Percentiles rank a stretch among this genome's conserved stretches.
Conservation (phyloP, 2,329 filamentous ascomycete species). For the Xylaria sp. region DNA sequence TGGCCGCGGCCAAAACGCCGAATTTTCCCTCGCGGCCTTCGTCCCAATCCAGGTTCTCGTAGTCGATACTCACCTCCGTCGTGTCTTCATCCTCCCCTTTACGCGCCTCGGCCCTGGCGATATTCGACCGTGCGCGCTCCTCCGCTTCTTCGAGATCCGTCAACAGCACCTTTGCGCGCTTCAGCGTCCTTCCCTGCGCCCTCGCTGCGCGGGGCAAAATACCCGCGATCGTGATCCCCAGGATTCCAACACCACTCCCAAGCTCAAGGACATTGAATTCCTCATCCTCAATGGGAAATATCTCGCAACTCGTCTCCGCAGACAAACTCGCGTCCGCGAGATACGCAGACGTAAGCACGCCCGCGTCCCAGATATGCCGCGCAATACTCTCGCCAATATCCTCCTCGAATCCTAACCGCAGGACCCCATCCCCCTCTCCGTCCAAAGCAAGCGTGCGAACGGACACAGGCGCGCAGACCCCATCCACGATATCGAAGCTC, state of each 20-base stretch:
- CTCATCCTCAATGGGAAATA: slow-evolving; percentile 20
- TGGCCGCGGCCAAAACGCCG: slow-evolving; percentile 36
- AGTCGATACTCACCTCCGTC: slow-evolving; percentile 33
- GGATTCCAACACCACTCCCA: slow-evolving; percentile 52
- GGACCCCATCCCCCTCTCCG: slow-evolving; percentile 21
- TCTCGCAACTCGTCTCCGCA: slow-evolving; percentile 8
- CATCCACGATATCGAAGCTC: slow-evolving; percentile 22
- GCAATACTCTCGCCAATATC: slow-evolving; percentile 57
- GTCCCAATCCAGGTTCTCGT: slow-evolving; percentile 55
- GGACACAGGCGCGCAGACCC: slow-evolving; percentile 21
- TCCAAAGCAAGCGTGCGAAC: slow-evolving; percentile 21
- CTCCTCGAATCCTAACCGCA: slow-evolving; percentile 44
- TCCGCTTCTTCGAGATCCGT: slow-evolving; percentile 54
- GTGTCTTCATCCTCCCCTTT: background rate
- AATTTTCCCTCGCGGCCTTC: slow-evolving; percentile 43
- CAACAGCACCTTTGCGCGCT: slow-evolving; percentile 38
- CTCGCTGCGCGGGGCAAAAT: slow-evolving; percentile 27
- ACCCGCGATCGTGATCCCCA: slow-evolving; percentile 46
- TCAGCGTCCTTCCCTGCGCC: slow-evolving; percentile 14
- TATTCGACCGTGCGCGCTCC: slow-evolving; percentile 44
- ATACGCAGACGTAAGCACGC: slow-evolving; percentile 41
- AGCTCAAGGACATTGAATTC: slow-evolving; percentile 47
- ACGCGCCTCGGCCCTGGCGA: slow-evolving; percentile 27
- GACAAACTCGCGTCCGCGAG: slow-evolving; percentile 29
- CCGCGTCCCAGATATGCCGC: slow-evolving; percentile 55